These are phyloP conservation scores for Cryptosporidium meleagridis DNA, from an alignment of 169 alveolate genomes.

Conservation along the genomic window DNA sequence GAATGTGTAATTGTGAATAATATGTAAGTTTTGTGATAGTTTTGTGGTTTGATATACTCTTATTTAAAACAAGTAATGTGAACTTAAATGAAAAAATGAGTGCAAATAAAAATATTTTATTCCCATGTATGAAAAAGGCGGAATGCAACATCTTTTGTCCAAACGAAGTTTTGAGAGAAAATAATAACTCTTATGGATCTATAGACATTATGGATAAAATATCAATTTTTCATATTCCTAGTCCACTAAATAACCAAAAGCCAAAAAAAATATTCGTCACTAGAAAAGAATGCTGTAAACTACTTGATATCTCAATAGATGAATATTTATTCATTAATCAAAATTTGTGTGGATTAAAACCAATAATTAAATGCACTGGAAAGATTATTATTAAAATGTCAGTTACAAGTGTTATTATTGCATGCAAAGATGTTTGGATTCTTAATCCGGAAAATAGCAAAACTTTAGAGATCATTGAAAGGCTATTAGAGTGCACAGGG, in stretches of 20 bases:
- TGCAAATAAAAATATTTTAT: background rate
- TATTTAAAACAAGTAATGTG: background rate
- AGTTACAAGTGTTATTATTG: background rate
- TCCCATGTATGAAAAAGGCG: conserved; percentile 13
- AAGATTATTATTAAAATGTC: conserved; percentile 33
- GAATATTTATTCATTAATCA: conserved; percentile 50
- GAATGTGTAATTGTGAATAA: background rate
- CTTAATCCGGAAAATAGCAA: conserved; percentile 17
- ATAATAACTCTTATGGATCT: background rate
- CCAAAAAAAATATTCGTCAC: conserved; percentile 40
- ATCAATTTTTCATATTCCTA: conserved; percentile 39
- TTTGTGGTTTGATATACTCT: background rate
- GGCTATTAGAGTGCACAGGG: conserved; percentile 1
- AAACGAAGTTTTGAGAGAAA: background rate
- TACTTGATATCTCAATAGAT: conserved; percentile 44
- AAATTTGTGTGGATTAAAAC: conserved; percentile 22
- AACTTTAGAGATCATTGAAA: conserved; percentile 22
- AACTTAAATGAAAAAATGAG: background rate
- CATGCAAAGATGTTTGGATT: conserved; percentile 45
- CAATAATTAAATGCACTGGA: conserved; percentile 43
- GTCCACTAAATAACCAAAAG: conserved; percentile 34
- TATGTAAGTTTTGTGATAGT: background rate
- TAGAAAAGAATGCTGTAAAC: conserved; percentile 40
- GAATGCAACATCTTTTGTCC: background rate
- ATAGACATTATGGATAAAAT: conserved; percentile 23